Base-by-base conservation (phyloP, 805 yeast genomes). In the Sugiyamaella americana region DNA sequence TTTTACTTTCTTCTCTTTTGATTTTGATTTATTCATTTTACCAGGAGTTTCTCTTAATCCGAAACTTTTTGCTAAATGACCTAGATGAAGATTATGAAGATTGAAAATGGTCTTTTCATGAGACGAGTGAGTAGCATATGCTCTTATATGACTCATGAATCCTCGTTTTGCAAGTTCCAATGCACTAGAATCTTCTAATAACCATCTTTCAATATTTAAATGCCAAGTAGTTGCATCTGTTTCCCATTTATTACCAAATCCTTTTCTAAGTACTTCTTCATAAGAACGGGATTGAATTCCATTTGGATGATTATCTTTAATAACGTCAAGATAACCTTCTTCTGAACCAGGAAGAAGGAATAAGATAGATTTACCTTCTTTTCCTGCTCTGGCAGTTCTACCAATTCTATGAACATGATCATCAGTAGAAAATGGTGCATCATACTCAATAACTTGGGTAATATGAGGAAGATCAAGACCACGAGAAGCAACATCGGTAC, bases 401-500 rank as follows among this genome's bases (percentile, higher is more conserved):
- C 99, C 99, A 47, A 89, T 86, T 65, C 99, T 76, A 65, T 93
- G 99, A 49, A 93, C 70, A 72, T 93, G 98, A 62, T 93, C 99
- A 52, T 88, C 97, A 3, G 87, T 73, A 1, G 93, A 76, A 60
- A 91, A 89, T 3, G 98, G 96, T 2, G 99, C 96, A 62, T 93
- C 99, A 57, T 81, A 83, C 64, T 93, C 98, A 17, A 93, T 73
- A 26, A 93, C 96, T 41, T 82, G 78, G 39, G 93, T 78, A 49
- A 93, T 87, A 43, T 79, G 75, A 1, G 96, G 95, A 47, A 93
- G 69, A 71, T 93, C 99, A 52, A 93, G 73, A 52, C 99, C 99
- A 68, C 99, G 80, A 29, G 98, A 82, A 0, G 97, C 98, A 51
- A 93, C 98, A 73, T 93, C 99, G 0, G 99, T 93, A 72, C 98